Evolutionary conservation across 2,329 filamentous ascomycete species (phyloP), one percentile per base, ranked within the genome.

Genomic region (Claviceps sp.): DNA sequence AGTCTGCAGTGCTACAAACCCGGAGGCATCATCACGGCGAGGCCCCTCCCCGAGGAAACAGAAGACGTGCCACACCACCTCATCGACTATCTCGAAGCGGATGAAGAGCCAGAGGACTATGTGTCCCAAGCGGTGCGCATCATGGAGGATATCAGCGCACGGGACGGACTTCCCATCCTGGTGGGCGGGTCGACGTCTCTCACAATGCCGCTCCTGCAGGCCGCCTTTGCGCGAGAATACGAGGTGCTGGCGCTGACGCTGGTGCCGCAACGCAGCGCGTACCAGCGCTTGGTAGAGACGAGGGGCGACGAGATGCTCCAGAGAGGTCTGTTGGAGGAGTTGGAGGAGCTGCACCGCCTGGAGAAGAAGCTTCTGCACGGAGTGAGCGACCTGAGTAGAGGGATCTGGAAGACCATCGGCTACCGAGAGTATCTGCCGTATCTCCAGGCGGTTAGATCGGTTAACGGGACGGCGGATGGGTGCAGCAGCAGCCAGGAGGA

Each of bases 1-100:
- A 50, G 49, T n/a, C 34, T 50, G 19, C 49, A 50, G 19, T 50
- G 49, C 42, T 50, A 50, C 42, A 50, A 50, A 14, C 42, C 42
- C 3, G 49, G 49, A 6, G 26, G 14, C 2, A 46, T 50, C 17
- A 5, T 40, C 30, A 50, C 49, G 11, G 49, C 49, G 16, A 39
- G 34, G 13, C 49, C 49, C 14, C 6, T 13, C 11, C 42, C 49
- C 10, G 42, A 50, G 34, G 49, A 50, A n/a, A 50, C 16, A 19
- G 17, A 19, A 5, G 49, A 16, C 5, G 42, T 50, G 7, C 42
- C 49, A 4, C 49, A 50, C 30, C 49, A 50, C 17, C 6, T 50
- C 16, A 30, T 46, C 17, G 49, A 30, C 49, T 50, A 50, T 13
- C 30, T 50, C 13, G 42, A 50, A 19, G 49, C 49, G 14, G 49